Evolutionary conservation across 148 eudicot genomes (phyloP).

Genomic region (Silene uniflora): DNA sequence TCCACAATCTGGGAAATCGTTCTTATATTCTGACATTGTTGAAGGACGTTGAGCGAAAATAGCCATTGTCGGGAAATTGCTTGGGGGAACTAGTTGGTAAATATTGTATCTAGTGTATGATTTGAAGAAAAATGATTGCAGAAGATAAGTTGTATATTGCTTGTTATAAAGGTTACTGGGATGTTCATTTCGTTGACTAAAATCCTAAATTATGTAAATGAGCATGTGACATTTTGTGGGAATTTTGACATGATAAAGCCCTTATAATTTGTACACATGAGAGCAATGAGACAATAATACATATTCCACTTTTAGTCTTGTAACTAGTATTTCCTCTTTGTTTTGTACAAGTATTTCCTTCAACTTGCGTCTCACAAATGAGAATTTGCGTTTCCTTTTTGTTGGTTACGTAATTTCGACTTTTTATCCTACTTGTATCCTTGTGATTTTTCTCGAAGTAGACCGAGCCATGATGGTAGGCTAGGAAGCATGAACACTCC

Average conservation of each 20-base stretch:
- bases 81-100: slow-evolving; percentile 10
- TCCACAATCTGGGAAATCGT: neutral
- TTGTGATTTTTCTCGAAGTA: too few relatives aligned
- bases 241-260: neutral
- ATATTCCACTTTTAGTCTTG: too few relatives aligned
- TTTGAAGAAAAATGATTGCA: slow-evolving; percentile 12
- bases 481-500: too few relatives aligned
- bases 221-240: neutral
- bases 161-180: neutral
- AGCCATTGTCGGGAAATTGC: slow-evolving; percentile 6
- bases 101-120: slow-evolving; percentile 16
- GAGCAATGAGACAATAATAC: too few relatives aligned
- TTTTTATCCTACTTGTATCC: too few relatives aligned
- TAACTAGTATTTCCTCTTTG: too few relatives aligned
- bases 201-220: neutral
- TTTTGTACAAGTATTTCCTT: too few relatives aligned
- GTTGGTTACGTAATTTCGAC: too few relatives aligned
- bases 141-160: slow-evolving; percentile 17
- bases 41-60: neutral
- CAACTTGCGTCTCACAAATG: too few relatives aligned
- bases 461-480: too few relatives aligned
- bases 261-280: neutral
- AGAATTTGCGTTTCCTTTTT: too few relatives aligned
- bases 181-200: neutral
- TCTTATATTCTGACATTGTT: neutral